Evolutionary conservation across 345 rosid species (phyloP).

Genomic region (Ceriops tagal): DNA sequence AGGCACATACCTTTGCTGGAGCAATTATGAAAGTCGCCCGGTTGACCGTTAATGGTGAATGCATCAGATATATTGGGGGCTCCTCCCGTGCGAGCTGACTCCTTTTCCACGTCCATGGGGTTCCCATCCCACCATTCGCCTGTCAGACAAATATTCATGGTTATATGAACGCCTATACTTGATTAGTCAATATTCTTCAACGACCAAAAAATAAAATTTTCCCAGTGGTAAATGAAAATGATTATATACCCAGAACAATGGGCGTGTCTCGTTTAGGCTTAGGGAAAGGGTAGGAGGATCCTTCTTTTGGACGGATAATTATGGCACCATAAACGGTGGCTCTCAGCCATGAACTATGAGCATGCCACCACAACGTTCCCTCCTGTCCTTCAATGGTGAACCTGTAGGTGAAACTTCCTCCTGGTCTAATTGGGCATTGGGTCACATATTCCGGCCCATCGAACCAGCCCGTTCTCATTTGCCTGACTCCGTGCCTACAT

Average conservation of each 20-base stretch:
- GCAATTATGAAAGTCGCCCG: slow-evolving; percentile 89
- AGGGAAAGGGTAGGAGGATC: slow-evolving; percentile 67
- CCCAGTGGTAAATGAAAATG: neutral
- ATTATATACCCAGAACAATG: slow-evolving; percentile 58
- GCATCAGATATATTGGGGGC: slow-evolving; percentile 77
- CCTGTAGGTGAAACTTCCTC: slow-evolving; percentile 72
- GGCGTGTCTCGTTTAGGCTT: slow-evolving; percentile 68
- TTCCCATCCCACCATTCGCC: slow-evolving; percentile 98
- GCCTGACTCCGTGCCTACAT: slow-evolving; percentile 84
- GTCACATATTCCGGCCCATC: slow-evolving; percentile 96
- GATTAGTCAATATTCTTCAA: neutral
- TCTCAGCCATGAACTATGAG: slow-evolving; percentile 96
- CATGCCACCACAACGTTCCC: slow-evolving; percentile 99
- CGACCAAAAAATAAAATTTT: no score
- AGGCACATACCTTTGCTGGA: slow-evolving; percentile 57
- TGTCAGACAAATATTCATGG: slow-evolving; percentile 10
- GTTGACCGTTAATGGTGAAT: slow-evolving; percentile 86
- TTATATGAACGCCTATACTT: neutral
- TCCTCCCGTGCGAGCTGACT: slow-evolving; percentile 66
- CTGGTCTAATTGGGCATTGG: slow-evolving; percentile 92
- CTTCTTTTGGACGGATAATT: slow-evolving; percentile 58
- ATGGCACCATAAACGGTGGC: slow-evolving; percentile 95
- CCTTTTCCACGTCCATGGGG: slow-evolving; percentile 70
- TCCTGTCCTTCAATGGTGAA: slow-evolving; percentile 82
- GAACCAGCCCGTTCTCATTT: slow-evolving; percentile 83